phyloP scores from a whole-genome alignment of 768 basidiomycete genomes.

The Auricularia cornea region DNA sequence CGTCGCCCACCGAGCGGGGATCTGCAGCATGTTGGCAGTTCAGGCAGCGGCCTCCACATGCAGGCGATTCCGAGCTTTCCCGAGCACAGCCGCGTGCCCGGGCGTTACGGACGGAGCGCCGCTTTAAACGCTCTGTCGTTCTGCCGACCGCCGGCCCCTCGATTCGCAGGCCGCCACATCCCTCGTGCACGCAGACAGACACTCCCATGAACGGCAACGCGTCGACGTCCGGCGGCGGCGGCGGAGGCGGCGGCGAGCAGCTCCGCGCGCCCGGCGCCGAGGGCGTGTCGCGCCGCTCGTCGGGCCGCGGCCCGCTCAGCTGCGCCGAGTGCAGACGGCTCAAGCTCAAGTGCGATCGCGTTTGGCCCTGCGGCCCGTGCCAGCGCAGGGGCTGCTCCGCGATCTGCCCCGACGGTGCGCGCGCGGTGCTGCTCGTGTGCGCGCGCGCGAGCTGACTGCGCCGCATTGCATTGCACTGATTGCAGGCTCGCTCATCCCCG shows the following conservation, averaged over 20 bases:
- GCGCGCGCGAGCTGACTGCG: constrained; percentile 1
- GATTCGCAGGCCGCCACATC: neutral
- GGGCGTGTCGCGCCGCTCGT: neutral
- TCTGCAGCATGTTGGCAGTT: neutral
- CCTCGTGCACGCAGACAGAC: neutral
- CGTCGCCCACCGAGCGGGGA: too few relatives aligned
- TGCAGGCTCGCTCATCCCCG: constrained; percentile 61
- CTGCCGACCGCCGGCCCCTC: neutral
- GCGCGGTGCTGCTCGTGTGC: constrained; percentile 1
- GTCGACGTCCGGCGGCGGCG: neutral
- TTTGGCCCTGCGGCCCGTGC: constrained; percentile 63
- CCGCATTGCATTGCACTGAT: neutral
- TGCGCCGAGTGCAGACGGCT: neutral
- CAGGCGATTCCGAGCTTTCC: neutral
- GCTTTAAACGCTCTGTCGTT: neutral
- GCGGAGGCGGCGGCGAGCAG: neutral
- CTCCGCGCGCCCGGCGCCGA: neutral
- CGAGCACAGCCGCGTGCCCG: neutral
- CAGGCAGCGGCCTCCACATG: neutral
- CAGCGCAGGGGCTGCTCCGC: constrained; percentile 63
- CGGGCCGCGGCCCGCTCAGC: neutral
- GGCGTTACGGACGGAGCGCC: neutral
- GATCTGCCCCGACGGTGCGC: constrained; percentile 67
- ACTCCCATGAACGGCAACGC: neutral
- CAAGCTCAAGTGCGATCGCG: constrained; percentile 1